Base-by-base conservation (phyloP, 139 green algal genomes). In the Chloropicon primus region DNA sequence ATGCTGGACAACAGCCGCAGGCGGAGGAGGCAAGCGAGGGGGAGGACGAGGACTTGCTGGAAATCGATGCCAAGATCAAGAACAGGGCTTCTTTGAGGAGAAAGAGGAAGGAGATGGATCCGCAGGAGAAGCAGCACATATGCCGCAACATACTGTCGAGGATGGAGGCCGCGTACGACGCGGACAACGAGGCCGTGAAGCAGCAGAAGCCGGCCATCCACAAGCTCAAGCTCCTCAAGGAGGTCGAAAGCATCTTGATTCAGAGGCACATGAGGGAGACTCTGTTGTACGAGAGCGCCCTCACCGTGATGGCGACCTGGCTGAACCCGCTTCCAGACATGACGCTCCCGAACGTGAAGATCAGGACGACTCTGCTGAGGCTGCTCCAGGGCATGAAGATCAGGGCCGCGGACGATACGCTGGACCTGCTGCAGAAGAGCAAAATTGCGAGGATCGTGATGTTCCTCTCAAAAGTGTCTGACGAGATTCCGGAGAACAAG, bases 261-360 rank as follows among this genome's bases (percentile, higher is more conserved):
- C 92, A 87, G 54, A 85, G 84, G 72, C 82, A 79, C 2, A 72
- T 91, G 54, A 85, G 93, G 28, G 73, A 81, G 21, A 84, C 88
- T n/a, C 81, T 92, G 22, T 28, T 93, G 62, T 82, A 89, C 28
- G 74, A 77, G 0, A 87, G 87, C 3, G 23, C 93, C 53, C 75
- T 93, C 25, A 84, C 80, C 28, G 75, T 87, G 25, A 79, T 93
- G 28, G 91, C 91, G 76, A 81, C 82, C 3, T 93, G 89, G 89
- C 79, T 93, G 25, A 87, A 93, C 74, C 86, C 84, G 2, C 83
- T 93, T 78, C 74, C 72, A 1, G 86, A 93, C 72, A 83, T 85
- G 74, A 85, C 82, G 25, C 86, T 93, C 77, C 89, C 89, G 27
- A 93, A 93, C 72, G 82, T 77, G 53, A 89, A 85, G 26, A 80